Base-by-base conservation (phyloP, 2,329 filamentous ascomycete genomes). In the Exserohilum rostratum region DNA sequence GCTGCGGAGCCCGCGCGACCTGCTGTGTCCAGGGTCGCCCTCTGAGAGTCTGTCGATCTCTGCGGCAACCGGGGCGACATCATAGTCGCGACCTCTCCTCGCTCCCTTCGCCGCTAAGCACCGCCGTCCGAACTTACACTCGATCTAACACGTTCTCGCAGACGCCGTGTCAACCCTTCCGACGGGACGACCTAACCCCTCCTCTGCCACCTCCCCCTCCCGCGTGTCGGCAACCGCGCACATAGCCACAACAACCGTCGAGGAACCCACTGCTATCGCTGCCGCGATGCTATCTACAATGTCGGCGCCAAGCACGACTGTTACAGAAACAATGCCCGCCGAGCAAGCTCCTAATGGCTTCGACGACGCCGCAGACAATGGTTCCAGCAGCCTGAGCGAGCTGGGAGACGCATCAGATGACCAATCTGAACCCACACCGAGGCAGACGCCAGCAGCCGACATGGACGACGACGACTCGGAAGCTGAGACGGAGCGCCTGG, bases 311-410 rank as follows among this genome's bases (percentile, higher is more conserved):
- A 60, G 46, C 6, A 56, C 66, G 13, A 47, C 65, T 18, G 45
- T 63, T 13, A 53, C 62, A n/a, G 57, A 60, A 7, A 44, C 65
- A 13, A 57, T 57, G 18, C 35, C 55, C 9, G 42, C 55, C 22
- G 64, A 57, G 3, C 55, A 53, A 33, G 47, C 48, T 18, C 49
- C 63, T 25, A 52, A 55, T 44, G 57, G 39, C 49, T 62, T 69
- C 43, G 71, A 74, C 40, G 65, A 70, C 67, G 90, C 89, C 73
- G 87, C 87, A 72, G 72, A 75, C 52, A 69, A 72, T 55, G 57
- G 90, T 48, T 97, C 93, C 34, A 98, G 93, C 76, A 95, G 92
- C 68, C 82, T 98, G 66, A 97, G 91, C 78, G 93, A 97, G 67
- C 90, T 96, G 52, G 92, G 93, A 69, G 72, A 96, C 68, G 87